A percentile compares a stretch with the other conserved stretches of the same genome.
Evolutionary conservation across 495 filamentous ascomycete genomes (phyloP).

Genomic region (Sabuloglossum arenarium): DNA sequence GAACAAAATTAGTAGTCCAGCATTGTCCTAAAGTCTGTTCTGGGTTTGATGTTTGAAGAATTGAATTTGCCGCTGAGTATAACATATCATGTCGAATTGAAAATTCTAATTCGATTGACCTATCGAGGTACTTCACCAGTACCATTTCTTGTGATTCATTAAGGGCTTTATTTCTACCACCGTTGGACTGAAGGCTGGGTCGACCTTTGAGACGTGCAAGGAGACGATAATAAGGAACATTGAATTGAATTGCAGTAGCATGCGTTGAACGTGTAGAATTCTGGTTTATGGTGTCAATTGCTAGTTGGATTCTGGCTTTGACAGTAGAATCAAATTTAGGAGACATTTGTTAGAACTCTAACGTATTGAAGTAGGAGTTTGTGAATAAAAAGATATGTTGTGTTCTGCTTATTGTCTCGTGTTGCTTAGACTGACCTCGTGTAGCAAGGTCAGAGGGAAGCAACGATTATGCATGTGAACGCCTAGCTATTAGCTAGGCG

Average conservation of each 20-base stretch:
- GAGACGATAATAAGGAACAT: conserved; percentile 5
- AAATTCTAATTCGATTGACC: neutral
- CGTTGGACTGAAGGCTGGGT: neutral
- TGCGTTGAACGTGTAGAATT: neutral
- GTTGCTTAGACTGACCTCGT: no score
- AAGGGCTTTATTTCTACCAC: neutral
- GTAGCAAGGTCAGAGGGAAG: no score
- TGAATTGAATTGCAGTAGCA: neutral
- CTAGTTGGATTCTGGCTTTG: neutral
- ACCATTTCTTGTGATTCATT: neutral
- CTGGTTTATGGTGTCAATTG: neutral
- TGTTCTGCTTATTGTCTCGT: no score
- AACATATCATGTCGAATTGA: neutral
- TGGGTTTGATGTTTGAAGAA: conserved; percentile 1
- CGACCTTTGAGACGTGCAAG: neutral
- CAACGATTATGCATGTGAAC: no score
- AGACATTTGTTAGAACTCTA: no score
- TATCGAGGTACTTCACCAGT: neutral
- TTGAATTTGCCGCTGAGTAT: neutral
- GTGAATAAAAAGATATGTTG: no score
- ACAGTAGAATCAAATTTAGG: neutral
- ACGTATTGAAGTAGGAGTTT: no score
- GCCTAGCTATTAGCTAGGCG: no score
- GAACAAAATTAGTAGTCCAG: neutral
- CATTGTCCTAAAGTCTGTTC: neutral